Percentiles rank a stretch among this genome's conserved stretches.
phyloP scores from a whole-genome alignment of 148 eudicot genomes.

The Pharnaceum exiguum region DNA sequence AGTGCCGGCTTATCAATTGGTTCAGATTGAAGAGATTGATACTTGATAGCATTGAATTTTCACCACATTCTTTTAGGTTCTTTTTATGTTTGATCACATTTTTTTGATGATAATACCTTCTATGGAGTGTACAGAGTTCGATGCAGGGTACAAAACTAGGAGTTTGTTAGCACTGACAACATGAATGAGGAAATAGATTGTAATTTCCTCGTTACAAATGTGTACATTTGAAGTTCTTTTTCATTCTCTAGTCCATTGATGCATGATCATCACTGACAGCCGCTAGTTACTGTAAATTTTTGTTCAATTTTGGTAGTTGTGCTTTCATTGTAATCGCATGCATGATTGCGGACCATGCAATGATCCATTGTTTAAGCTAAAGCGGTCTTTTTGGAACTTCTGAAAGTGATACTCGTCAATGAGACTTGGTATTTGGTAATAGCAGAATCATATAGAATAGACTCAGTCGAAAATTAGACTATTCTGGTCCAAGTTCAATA shows the following conservation, averaged over 20 bases:
- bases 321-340: neutral
- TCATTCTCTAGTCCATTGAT: neutral
- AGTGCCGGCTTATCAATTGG: slow-evolving; percentile 58
- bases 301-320: neutral
- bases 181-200: neutral
- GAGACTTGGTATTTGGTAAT: neutral
- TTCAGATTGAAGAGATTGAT: slow-evolving; percentile 47
- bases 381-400: neutral
- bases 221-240: neutral
- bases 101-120: slow-evolving; percentile 11
- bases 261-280: neutral
- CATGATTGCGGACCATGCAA: slow-evolving; percentile 8
- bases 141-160: slow-evolving; percentile 17
- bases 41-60: slow-evolving; percentile 1
- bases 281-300: too few species aligned
- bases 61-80: slow-evolving; percentile 16
- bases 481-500: too few species aligned
- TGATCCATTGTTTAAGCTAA: neutral
- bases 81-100: slow-evolving; percentile 1
- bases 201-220: neutral
- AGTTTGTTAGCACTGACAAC: slow-evolving; percentile 5
- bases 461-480: slow-evolving; percentile 1
- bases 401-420: neutral
- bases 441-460: neutral
- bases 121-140: slow-evolving; percentile 14